Evolutionary conservation across 768 basidiomycete genomes (phyloP).

Genomic region (Phylloporus arenicola): DNA sequence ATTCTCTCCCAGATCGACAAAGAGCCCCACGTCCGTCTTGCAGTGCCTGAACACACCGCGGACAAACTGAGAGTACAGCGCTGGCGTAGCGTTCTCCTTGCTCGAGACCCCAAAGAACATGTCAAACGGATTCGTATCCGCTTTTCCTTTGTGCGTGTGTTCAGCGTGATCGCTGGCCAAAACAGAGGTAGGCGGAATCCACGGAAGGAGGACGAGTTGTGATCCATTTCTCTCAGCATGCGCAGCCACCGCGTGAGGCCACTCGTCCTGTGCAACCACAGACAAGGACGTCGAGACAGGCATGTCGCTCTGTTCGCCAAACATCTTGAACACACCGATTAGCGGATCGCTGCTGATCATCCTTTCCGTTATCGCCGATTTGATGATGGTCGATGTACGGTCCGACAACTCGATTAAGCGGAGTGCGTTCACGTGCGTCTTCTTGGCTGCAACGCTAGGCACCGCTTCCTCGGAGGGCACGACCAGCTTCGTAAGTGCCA

Average conservation of each 20-base stretch:
- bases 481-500: constrained; percentile 84
- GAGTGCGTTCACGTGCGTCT: constrained; percentile 56
- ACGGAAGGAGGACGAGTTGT: constrained; percentile 81
- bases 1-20: constrained; percentile 62
- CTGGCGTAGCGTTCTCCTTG: constrained; percentile 45
- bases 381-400: constrained; percentile 83
- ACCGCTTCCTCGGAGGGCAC: constrained; percentile 33
- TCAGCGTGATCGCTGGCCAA: constrained; percentile 29
- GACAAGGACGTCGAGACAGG: constrained; percentile 63
- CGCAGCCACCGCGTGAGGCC: constrained; percentile 56
- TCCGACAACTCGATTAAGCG: constrained; percentile 87
- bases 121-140: constrained; percentile 65
- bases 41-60: constrained; percentile 73
- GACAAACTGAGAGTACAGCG: constrained; percentile 77
- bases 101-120: constrained; percentile 59
- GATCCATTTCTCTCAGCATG: constrained; percentile 53
- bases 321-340: constrained; percentile 69
- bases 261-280: constrained; percentile 73
- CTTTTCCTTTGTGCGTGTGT: constrained; percentile 1
- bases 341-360: constrained; percentile 69
- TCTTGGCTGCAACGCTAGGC: neutral
- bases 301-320: constrained; percentile 65
- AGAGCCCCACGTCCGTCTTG: constrained; percentile 75
- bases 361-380: constrained; percentile 67
- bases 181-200: constrained; percentile 49